Evolutionary conservation across 495 filamentous ascomycete genomes (phyloP).

Genomic region (Parachaetomium inaequale): DNA sequence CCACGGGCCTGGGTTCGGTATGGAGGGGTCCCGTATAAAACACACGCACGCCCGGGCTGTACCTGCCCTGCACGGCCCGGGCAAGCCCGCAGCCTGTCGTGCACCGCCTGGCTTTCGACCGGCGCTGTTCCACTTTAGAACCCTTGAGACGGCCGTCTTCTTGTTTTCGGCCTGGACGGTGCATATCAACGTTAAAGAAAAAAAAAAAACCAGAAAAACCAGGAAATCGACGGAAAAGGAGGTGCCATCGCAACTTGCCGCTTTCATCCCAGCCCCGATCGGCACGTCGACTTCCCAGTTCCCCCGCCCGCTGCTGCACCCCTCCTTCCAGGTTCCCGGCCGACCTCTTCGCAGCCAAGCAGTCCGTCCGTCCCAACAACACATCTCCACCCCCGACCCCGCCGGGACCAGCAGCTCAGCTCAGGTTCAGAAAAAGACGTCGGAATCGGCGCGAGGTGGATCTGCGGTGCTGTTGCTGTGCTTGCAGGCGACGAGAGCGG

Average conservation of each 20-base stretch:
- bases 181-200: slow-evolving; percentile 12
- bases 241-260: background rate
- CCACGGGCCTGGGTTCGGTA: slow-evolving; percentile 11
- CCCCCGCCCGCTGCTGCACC: slow-evolving; percentile 3
- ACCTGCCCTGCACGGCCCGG: slow-evolving; percentile 15
- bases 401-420: slow-evolving; percentile 3
- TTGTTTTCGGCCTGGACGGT: background rate
- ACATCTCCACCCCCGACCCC: slow-evolving; percentile 15
- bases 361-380: background rate
- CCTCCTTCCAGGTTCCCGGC: slow-evolving; percentile 1
- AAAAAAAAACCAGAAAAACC: background rate
- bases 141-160: background rate
- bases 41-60: background rate
- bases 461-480: background rate
- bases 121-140: slow-evolving; percentile 23
- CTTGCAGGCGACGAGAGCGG: background rate
- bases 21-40: slow-evolving; percentile 11
- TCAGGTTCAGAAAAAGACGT: background rate
- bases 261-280: slow-evolving; percentile 5
- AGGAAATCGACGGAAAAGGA: background rate
- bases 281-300: background rate
- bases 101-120: slow-evolving; percentile 11
- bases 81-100: slow-evolving; percentile 18
- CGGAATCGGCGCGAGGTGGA: background rate
- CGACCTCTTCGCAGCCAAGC: background rate